Conservation (phyloP, 2,329 filamentous ascomycete genomes). For the Microsporum audouinii region DNA sequence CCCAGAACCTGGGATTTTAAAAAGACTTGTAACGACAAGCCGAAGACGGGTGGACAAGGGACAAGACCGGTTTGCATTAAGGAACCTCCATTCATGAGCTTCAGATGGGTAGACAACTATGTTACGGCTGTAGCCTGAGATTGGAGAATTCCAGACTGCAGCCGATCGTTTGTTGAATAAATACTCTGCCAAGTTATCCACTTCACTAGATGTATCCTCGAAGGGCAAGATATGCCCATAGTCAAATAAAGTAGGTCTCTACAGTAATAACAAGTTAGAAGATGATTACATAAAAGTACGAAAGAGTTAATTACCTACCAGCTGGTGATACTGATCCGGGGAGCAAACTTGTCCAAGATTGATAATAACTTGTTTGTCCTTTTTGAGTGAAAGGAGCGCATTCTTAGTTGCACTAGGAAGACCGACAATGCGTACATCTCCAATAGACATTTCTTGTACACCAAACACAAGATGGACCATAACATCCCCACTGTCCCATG, state of each 20-base stretch:
- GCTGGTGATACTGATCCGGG: conserved; percentile 20
- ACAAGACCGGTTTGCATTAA: conserved; percentile 11
- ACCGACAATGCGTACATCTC: conserved; percentile 23
- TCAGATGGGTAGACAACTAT: conserved; percentile 23
- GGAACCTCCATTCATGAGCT: conserved; percentile 20
- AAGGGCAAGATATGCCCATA: conserved; percentile 28
- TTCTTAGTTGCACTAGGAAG: conserved; percentile 9
- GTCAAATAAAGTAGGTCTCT: conserved; percentile 11
- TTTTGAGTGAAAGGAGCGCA: conserved; percentile 17
- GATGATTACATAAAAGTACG: neutral
- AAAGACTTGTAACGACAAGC: conserved; percentile 15
- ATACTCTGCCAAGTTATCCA: conserved; percentile 21
- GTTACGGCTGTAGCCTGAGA: conserved; percentile 9
- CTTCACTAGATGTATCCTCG: conserved; percentile 20
- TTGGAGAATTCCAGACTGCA: conserved; percentile 22
- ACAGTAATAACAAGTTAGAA: conserved; percentile 4
- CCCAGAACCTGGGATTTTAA: neutral
- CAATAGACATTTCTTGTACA: conserved; percentile 20
- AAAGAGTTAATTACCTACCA: conserved; percentile 16
- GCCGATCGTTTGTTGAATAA: conserved; percentile 20
- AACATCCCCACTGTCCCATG: conserved; percentile 16
- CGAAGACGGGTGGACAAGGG: conserved; percentile 6
- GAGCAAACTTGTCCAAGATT: conserved; percentile 27
- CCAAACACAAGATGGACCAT: conserved; percentile 24
- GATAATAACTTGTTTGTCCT: conserved; percentile 16